Conservation (phyloP, 1,284 basidiomycete species). For the Mycosarcoma maydis region DNA sequence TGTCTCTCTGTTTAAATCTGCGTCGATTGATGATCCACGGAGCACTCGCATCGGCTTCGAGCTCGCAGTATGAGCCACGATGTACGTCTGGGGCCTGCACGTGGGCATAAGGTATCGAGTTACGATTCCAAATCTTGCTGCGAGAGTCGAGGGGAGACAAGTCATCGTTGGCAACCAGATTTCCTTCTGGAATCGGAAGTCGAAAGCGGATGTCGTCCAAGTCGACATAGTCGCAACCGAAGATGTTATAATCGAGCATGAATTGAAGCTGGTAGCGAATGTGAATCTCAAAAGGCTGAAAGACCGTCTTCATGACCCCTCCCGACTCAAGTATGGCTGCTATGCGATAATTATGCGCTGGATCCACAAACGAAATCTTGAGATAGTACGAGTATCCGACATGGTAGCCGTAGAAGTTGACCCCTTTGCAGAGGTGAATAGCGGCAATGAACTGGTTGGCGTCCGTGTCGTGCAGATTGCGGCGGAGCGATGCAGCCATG, state of each 20-base stretch:
- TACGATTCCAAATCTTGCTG: constrained; percentile 39
- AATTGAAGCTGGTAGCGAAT: constrained; percentile 89
- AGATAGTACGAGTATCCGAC: constrained; percentile 86
- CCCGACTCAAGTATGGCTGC: constrained; percentile 59
- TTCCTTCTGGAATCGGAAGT: constrained; percentile 69
- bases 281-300: constrained; percentile 79
- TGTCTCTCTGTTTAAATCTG: constrained; percentile 74
- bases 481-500: constrained; percentile 52
- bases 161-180: constrained; percentile 15
- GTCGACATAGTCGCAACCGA: constrained; percentile 91
- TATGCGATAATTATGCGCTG: constrained; percentile 53
- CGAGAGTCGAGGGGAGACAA: constrained; percentile 17
- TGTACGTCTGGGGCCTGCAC: constrained; percentile 40
- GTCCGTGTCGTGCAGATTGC: constrained; percentile 37
- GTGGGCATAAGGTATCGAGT: constrained; percentile 30
- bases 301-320: constrained; percentile 73
- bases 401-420: constrained; percentile 95
- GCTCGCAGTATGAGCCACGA: constrained; percentile 75
- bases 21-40: constrained; percentile 86
- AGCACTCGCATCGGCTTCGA: constrained; percentile 85
- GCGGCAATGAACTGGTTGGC: constrained; percentile 55
- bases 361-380: constrained; percentile 81
- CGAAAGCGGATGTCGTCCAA: constrained; percentile 71
- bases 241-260: constrained; percentile 93
- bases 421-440: constrained; percentile 88